Percentiles rank a stretch among this genome's conserved stretches.
These are phyloP conservation scores for Rauvolfia tetraphylla DNA, from an alignment of 257 asterid genomes.

Conservation along the genomic window DNA sequence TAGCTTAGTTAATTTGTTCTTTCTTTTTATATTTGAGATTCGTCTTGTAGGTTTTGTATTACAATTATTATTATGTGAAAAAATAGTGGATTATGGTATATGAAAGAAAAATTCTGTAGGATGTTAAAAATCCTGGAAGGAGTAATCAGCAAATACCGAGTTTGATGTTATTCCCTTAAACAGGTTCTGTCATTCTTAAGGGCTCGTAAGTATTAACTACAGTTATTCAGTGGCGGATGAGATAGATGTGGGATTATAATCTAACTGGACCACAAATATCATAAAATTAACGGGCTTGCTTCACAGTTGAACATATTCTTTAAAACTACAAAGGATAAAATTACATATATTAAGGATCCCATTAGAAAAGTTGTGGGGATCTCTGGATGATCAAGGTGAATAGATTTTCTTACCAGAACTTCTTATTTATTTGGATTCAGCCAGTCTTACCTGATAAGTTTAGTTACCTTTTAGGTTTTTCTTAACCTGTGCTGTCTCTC, in stretches of 20 bases:
- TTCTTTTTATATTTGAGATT: neutral
- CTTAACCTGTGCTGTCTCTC: neutral
- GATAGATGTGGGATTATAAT: neutral
- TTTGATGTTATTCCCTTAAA: neutral
- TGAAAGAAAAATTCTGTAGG: neutral
- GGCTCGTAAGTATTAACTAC: neutral
- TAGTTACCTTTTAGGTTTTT: neutral
- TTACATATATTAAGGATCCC: neutral
- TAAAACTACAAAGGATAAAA: neutral
- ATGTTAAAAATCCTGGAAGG: neutral
- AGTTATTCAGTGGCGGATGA: neutral
- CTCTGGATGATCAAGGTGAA: neutral
- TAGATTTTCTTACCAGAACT: neutral
- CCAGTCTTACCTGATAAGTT: neutral
- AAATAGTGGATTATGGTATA: neutral
- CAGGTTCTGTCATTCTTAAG: neutral
- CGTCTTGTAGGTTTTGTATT: neutral
- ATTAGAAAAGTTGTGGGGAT: neutral
- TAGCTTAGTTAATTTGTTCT: neutral
- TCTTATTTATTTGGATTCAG: neutral
- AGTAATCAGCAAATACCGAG: neutral
- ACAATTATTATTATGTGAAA: neutral
- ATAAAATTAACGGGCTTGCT: neutral
- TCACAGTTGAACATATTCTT: neutral
- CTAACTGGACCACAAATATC: neutral